phyloP scores from a whole-genome alignment of 257 asterid species.

The Misopates orontium region DNA sequence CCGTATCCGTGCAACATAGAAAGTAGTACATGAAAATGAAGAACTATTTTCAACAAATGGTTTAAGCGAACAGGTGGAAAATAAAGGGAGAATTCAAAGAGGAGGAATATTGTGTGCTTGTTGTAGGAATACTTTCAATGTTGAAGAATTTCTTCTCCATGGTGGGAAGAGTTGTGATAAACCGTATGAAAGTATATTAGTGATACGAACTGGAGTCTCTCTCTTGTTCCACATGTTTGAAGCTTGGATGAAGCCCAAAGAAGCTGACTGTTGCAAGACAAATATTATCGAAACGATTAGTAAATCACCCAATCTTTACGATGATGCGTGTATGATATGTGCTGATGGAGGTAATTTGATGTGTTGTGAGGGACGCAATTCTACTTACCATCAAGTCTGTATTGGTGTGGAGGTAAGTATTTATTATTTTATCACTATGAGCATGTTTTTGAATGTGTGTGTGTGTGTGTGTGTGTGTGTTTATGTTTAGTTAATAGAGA shows the following conservation, averaged over 20 bases:
- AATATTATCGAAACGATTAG: conserved; percentile 29
- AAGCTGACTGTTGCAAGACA: conserved; percentile 20
- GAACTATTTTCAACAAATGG: conserved; percentile 23
- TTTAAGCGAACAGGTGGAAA: too few relatives aligned
- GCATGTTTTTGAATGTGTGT: background rate
- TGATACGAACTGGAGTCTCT: conserved; percentile 8
- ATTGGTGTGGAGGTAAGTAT: conserved; percentile 34
- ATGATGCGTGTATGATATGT: conserved; percentile 59
- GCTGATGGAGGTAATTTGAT: conserved; percentile 63
- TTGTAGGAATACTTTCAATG: conserved; percentile 32
- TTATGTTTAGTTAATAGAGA: background rate
- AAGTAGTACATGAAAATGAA: conserved; percentile 36
- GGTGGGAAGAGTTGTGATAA: conserved; percentile 28
- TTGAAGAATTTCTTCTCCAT: conserved; percentile 38
- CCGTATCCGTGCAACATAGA: too few relatives aligned
- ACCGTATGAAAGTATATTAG: conserved; percentile 35
- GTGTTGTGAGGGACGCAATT: conserved; percentile 54
- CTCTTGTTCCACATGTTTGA: conserved; percentile 34
- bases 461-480: too few relatives aligned
- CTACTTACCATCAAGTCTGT: conserved; percentile 57
- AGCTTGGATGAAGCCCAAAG: conserved; percentile 45
- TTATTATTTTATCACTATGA: too few relatives aligned
- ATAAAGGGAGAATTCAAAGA: conserved; percentile 32
- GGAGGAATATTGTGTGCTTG: conserved; percentile 51
- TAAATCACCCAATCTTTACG: conserved; percentile 31